phyloP scores from a whole-genome alignment of 1,284 basidiomycete genomes.

The Farysia itapuensis region DNA sequence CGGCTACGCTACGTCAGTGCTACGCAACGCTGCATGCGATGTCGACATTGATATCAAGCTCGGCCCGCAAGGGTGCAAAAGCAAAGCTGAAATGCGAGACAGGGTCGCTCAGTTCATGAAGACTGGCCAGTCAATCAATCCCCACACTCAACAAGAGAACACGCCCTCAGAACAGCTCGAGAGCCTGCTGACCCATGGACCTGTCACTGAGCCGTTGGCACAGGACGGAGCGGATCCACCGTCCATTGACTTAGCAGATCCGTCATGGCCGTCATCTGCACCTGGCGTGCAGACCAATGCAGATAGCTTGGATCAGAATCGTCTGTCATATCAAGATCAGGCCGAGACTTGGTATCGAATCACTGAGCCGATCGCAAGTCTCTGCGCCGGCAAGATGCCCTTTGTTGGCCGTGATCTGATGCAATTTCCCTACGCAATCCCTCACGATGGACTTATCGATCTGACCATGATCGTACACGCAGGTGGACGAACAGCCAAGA shows the following conservation, averaged over 20 bases:
- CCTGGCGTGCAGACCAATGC: not conserved
- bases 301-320: not conserved
- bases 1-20: conserved; percentile 69
- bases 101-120: conserved; percentile 19
- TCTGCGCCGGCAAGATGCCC: conserved; percentile 57
- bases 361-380: conserved; percentile 32
- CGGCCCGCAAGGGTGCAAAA: conserved; percentile 36
- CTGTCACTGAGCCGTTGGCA: conserved; percentile 35
- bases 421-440: conserved; percentile 54
- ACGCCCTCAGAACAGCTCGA: not conserved
- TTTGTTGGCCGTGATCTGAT: conserved; percentile 54
- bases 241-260: conserved; percentile 29
- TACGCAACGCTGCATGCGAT: conserved; percentile 45
- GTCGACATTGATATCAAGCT: conserved; percentile 52
- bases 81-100: conserved; percentile 45
- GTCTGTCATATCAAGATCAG: not conserved
- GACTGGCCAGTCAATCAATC: not conserved
- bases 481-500: conserved; percentile 42
- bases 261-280: conserved; percentile 33
- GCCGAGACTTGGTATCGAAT: conserved; percentile 36
- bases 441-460: conserved; percentile 51
- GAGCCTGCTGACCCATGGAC: conserved; percentile 24
- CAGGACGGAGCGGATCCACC: conserved; percentile 6
- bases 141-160: not conserved
- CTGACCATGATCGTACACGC: conserved; percentile 43